A percentile compares a stretch with the other conserved stretches of the same genome.
Conservation (phyloP, 768 basidiomycete genomes). For the Suillus cothurnatus region DNA sequence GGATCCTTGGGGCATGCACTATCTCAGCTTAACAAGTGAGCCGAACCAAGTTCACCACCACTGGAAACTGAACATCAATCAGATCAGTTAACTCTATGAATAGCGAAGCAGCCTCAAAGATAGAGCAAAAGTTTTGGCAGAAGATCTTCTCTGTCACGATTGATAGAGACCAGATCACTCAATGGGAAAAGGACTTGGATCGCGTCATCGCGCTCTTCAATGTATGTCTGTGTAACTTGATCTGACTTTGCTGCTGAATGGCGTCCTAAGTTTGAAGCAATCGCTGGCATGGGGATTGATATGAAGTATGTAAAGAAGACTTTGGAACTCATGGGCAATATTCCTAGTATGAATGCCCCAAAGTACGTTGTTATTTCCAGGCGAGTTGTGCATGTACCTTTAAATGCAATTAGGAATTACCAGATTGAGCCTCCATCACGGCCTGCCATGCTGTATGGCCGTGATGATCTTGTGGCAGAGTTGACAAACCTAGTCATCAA, state of each 20-base stretch:
- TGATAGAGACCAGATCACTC: background rate
- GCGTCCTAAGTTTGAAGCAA: background rate
- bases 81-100: background rate
- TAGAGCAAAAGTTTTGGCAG: background rate
- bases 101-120: background rate
- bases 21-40: constrained; percentile 1
- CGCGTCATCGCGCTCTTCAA: background rate
- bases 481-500: background rate
- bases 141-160: background rate
- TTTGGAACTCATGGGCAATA: no score
- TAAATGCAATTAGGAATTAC: background rate
- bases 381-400: background rate
- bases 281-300: no score
- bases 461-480: background rate
- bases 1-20: background rate
- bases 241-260: background rate
- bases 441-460: background rate
- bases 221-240: background rate
- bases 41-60: background rate
- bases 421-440: background rate
- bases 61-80: background rate
- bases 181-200: background rate
- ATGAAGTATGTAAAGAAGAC: background rate
- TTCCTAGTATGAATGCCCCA: background rate
- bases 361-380: background rate